A percentile compares a stretch with the other conserved stretches of the same genome.
Evolutionary conservation across 148 eudicot species (phyloP).

Genomic region (Fagopyrum tataricum): DNA sequence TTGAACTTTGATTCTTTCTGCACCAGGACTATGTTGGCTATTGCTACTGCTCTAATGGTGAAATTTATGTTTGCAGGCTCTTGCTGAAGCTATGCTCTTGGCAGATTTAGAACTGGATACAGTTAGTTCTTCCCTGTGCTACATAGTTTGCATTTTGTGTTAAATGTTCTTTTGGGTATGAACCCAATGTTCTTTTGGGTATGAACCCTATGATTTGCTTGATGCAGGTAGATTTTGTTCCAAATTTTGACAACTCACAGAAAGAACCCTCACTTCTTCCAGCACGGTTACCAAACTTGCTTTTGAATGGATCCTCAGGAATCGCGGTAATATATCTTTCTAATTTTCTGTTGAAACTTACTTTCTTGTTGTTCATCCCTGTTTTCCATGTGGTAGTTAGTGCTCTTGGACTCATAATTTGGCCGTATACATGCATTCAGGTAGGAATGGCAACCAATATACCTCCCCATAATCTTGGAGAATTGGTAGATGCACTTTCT

Average conservation of each 20-base stretch:
- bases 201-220: constrained; percentile 10
- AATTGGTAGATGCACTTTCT: constrained; percentile 89
- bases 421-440: constrained; percentile 26
- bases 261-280: constrained; percentile 89
- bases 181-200: constrained; percentile 1
- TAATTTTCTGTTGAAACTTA: constrained; percentile 13
- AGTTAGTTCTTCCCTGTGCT: constrained; percentile 35
- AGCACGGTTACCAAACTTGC: constrained; percentile 74
- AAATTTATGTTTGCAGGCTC: constrained; percentile 51
- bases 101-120: constrained; percentile 91
- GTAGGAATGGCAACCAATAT: constrained; percentile 99
- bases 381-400: background rate
- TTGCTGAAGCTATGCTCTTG: constrained; percentile 88
- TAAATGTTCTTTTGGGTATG: background rate
- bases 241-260: constrained; percentile 90
- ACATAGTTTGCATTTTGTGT: background rate
- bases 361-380: background rate
- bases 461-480: constrained; percentile 98
- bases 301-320: constrained; percentile 93
- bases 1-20: background rate
- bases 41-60: constrained; percentile 3
- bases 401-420: background rate
- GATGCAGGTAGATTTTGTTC: constrained; percentile 86
- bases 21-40: background rate
- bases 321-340: constrained; percentile 64